Percentiles rank a stretch among this genome's conserved stretches.
Conservation (phyloP, 2,329 filamentous ascomycete species). For the Pestalotiopsis sp. region DNA sequence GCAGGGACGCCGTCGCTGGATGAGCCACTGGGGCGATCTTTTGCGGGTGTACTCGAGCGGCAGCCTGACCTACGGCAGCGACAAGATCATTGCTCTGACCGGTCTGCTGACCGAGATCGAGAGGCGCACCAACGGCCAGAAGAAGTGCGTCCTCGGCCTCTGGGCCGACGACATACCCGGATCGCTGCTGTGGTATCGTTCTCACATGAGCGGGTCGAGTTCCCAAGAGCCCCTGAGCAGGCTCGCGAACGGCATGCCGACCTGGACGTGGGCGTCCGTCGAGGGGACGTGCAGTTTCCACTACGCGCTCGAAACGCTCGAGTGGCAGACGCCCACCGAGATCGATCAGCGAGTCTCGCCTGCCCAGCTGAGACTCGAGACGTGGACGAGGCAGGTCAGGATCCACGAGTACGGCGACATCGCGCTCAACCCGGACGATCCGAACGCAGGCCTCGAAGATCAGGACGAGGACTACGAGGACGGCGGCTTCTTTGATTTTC, state of each 20-base stretch:
- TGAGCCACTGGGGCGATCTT: constrained; percentile 12
- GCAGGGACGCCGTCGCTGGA: not conserved
- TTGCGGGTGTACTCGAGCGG: constrained; percentile 13
- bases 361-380: constrained; percentile 4
- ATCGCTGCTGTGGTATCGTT: constrained; percentile 10
- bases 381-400: constrained; percentile 3
- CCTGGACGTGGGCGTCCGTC: constrained; percentile 15
- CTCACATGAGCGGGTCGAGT: not conserved
- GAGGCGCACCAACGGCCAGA: not conserved
- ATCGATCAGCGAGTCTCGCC: not conserved
- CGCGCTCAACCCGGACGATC: constrained; percentile 3
- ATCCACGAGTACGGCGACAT: not conserved
- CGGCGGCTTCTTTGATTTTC: too few relatives aligned
- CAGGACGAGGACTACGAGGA: constrained; percentile 5
- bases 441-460: not conserved
- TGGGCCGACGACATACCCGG: constrained; percentile 13
- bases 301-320: not conserved
- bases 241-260: constrained; percentile 12
- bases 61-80: constrained; percentile 7
- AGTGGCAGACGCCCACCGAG: constrained; percentile 6
- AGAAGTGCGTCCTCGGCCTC: constrained; percentile 13
- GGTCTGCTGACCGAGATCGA: constrained; percentile 13
- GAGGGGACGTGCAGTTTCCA: constrained; percentile 9
- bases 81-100: constrained; percentile 14
- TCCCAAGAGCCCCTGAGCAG: not conserved